Percentiles rank a stretch among this genome's conserved stretches.
Evolutionary conservation across 2,329 filamentous ascomycete species (phyloP).

Genomic region (Macrophomina pseudophaseolina): DNA sequence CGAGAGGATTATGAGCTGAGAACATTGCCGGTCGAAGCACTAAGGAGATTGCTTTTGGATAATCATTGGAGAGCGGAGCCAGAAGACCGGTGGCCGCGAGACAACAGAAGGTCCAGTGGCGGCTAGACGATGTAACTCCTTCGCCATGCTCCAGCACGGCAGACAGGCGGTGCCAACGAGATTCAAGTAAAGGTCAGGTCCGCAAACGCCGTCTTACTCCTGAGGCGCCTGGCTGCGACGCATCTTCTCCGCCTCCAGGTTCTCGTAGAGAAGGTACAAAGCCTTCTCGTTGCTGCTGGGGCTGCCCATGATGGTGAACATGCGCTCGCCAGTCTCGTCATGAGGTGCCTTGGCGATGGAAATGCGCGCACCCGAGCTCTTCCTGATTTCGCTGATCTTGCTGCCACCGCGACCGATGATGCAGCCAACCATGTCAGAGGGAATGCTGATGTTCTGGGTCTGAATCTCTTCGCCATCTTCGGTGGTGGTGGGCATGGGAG

Average conservation of each 20-base stretch:
- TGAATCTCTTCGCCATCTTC: slow-evolving; percentile 98
- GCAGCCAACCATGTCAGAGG: slow-evolving; percentile 98
- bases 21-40: slow-evolving; percentile 40
- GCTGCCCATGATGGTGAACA: slow-evolving; percentile 99
- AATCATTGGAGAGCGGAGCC: slow-evolving; percentile 21
- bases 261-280: slow-evolving; percentile 95
- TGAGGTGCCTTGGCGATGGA: slow-evolving; percentile 97
- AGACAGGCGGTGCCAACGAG: slow-evolving; percentile 5
- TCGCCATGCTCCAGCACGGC: slow-evolving; percentile 17
- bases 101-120: slow-evolving; percentile 25
- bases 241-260: slow-evolving; percentile 98
- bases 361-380: slow-evolving; percentile 94
- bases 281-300: slow-evolving; percentile 94
- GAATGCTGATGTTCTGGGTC: slow-evolving; percentile 99
- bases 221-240: slow-evolving; percentile 81
- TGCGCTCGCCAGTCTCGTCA: slow-evolving; percentile 95
- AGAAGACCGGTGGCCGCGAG: slow-evolving; percentile 25
- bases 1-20: slow-evolving; percentile 41
- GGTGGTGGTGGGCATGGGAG: slow-evolving; percentile 80
- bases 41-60: slow-evolving; percentile 42
- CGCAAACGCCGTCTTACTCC: slow-evolving; percentile 48
- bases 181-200: slow-evolving; percentile 9
- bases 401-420: slow-evolving; percentile 94
- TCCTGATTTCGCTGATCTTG: slow-evolving; percentile 99
- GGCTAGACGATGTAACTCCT: slow-evolving; percentile 23